A percentile compares a stretch with the other conserved stretches of the same genome.
Evolutionary conservation across 345 rosid genomes (phyloP).

Genomic region (Lenwebbia sp.): DNA sequence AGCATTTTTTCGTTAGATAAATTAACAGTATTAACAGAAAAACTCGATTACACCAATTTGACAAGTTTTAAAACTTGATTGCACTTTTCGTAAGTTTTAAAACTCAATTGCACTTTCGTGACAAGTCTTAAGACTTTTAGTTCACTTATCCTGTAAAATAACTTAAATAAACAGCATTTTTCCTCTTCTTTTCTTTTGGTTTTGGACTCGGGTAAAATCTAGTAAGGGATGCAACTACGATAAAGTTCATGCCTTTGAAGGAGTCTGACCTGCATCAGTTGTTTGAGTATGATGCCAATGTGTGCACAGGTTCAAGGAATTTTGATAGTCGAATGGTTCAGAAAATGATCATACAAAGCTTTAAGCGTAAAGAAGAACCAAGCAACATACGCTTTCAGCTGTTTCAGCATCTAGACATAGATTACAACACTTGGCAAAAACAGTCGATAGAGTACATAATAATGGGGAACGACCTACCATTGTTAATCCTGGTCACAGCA

Average conservation of each 20-base stretch:
- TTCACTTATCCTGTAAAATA: not conserved
- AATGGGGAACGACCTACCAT: not conserved
- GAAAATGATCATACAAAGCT: not conserved
- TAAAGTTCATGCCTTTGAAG: not conserved
- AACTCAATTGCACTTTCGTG: too few species aligned
- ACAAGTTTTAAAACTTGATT: too few species aligned
- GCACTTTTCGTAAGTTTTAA: too few species aligned
- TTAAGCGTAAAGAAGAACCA: not conserved
- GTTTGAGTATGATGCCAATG: not conserved
- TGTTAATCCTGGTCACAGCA: not conserved
- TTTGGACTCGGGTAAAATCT: not conserved
- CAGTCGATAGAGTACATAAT: not conserved
- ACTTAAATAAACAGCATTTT: not conserved
- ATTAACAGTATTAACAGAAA: too few species aligned
- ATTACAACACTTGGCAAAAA: not conserved
- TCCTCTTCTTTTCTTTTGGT: not conserved
- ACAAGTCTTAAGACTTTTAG: too few species aligned
- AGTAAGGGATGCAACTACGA: not conserved
- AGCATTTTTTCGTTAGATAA: too few species aligned
- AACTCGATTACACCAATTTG: too few species aligned
- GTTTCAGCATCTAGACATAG: not conserved
- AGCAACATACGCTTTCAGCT: not conserved
- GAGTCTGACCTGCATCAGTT: not conserved
- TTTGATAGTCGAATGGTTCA: not conserved
- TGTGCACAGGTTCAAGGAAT: not conserved